phyloP scores from a whole-genome alignment of 345 rosid genomes.

The Theobroma cacao region DNA sequence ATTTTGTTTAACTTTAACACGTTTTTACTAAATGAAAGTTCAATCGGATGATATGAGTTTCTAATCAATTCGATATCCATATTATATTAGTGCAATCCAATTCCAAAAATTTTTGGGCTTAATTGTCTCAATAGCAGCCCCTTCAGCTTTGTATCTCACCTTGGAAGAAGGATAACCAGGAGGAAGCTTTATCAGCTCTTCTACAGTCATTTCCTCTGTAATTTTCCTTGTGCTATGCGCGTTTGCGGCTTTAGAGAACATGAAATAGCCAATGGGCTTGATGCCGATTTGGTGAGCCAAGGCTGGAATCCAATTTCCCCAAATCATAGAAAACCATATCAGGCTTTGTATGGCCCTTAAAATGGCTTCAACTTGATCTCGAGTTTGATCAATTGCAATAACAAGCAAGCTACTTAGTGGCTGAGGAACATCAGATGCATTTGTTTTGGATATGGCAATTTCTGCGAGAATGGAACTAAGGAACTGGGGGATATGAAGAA shows the following conservation, averaged over 20 bases:
- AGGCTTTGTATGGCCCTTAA: conserved; percentile 10
- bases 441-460: too few relatives aligned
- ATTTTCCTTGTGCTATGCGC: not conserved
- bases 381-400: not conserved
- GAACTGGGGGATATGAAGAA: too few relatives aligned
- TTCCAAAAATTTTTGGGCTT: not conserved
- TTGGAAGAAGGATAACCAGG: conserved; percentile 32
- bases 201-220: not conserved
- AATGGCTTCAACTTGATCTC: not conserved
- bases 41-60: too few relatives aligned
- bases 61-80: too few relatives aligned
- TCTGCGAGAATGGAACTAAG: too few relatives aligned
- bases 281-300: conserved; percentile 13
- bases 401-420: not conserved
- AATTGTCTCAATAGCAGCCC: not conserved
- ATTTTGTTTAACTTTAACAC: too few relatives aligned
- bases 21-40: too few relatives aligned
- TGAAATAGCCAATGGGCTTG: conserved; percentile 16
- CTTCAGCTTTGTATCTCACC: conserved; percentile 13
- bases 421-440: conserved; percentile 16
- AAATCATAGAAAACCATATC: conserved; percentile 26
- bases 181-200: conserved; percentile 18
- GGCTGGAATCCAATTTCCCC: conserved; percentile 28
- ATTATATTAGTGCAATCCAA: too few relatives aligned
- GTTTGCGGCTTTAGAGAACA: not conserved